These are phyloP conservation scores for Lactarius vividus DNA, from an alignment of 768 basidiomycete genomes.

Conservation along the genomic window DNA sequence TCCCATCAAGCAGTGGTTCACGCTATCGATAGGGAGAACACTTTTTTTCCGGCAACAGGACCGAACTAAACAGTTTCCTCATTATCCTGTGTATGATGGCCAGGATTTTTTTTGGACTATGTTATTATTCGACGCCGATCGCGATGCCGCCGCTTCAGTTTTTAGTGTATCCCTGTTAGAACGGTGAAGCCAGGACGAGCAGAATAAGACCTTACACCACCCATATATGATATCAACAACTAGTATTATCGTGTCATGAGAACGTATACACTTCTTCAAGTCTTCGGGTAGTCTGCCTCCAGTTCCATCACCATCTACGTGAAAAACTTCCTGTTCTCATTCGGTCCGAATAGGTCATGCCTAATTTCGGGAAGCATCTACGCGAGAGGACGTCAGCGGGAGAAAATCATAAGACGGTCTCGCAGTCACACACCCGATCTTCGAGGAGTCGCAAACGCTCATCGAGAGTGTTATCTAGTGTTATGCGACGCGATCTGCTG, in stretches of 20 bases:
- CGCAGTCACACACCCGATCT: slow-evolving; percentile 61
- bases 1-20: too few relatives aligned
- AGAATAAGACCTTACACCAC: not conserved
- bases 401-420: not conserved
- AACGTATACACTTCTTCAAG: slow-evolving; percentile 10
- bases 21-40: too few relatives aligned
- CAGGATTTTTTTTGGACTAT: too few relatives aligned
- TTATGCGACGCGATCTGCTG: slow-evolving; percentile 73
- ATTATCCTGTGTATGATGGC: too few relatives aligned
- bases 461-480: slow-evolving; percentile 91
- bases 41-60: too few relatives aligned
- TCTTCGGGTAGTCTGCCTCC: not conserved
- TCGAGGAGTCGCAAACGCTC: slow-evolving; percentile 87
- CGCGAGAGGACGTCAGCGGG: not conserved
- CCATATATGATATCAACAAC: not conserved
- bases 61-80: too few relatives aligned
- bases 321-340: slow-evolving; percentile 91
- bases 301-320: slow-evolving; percentile 40
- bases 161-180: not conserved
- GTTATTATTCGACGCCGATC: not conserved
- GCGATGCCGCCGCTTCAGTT: not conserved
- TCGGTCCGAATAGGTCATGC: slow-evolving; percentile 81
- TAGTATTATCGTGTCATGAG: slow-evolving; percentile 1
- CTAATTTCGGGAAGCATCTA: slow-evolving; percentile 97
- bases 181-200: not conserved